These are phyloP conservation scores for Didymella glomerata DNA, from an alignment of 2,329 filamentous ascomycete genomes.

Conservation along the genomic window DNA sequence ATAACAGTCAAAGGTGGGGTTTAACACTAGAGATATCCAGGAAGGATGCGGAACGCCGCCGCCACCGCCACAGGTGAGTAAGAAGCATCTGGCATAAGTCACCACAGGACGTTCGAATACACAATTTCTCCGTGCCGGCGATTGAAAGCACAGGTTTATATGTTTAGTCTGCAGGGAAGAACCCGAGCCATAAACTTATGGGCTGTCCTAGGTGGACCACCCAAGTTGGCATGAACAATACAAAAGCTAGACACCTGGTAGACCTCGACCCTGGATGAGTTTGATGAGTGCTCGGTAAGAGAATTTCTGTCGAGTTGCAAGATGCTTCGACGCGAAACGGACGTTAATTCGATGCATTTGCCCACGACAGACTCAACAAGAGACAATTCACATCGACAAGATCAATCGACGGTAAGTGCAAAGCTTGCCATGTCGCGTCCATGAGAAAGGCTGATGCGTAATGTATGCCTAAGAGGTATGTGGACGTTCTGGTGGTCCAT, in stretches of 20 bases:
- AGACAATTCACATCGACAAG: not conserved
- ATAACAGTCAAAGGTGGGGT: not conserved
- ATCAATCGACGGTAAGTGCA: not conserved
- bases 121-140: not conserved
- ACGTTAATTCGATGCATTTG: not conserved
- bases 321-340: not conserved
- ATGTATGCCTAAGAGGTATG: not conserved
- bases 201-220: not conserved
- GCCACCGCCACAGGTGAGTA: not conserved
- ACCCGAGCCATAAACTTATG: not conserved
- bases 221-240: not conserved
- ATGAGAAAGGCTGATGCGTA: not conserved
- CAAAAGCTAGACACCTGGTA: no score
- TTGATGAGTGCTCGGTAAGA: not conserved
- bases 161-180: not conserved
- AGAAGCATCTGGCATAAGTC: not conserved
- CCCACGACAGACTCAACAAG: not conserved
- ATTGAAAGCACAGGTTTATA: not conserved
- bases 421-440: not conserved
- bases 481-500: not conserved
- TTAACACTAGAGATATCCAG: not conserved
- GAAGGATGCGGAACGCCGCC: not conserved
- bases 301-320: not conserved
- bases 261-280: not conserved
- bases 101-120: not conserved